Evolutionary conservation across 306 rosid genomes (phyloP), one percentile per base, ranked within the genome.

Genomic region (Pachyrhizus erosus): DNA sequence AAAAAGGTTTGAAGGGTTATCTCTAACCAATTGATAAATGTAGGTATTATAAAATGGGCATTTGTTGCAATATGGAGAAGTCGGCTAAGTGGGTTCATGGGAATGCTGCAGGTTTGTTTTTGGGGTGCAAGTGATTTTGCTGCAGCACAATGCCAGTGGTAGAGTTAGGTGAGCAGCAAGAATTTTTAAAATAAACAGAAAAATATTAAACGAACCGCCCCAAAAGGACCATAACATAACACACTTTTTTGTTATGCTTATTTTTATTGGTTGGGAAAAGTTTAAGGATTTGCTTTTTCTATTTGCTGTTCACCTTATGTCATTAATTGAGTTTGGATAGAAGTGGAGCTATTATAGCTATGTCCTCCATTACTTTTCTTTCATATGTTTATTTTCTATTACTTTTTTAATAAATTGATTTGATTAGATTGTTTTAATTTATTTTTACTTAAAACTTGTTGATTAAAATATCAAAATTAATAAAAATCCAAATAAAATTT

Each of bases 121-220:
- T 31, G 23, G 73, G 17, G 20, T 18, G 57, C 83, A 13, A 52
- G 21, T 68, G 42, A 70, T 58, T 72, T 70, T 77, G 79, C 65
- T 15, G 51, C 61, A 48, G 13, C 21, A 67, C 29, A 51, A 69
- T 66, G 42, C 8, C 33, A 34, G 48, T 64, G 75, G 29, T 9
- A 67, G 73, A 9, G 73, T 62, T 75, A 74, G 85, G 85, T 49
- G 46, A 81, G 71, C 4, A 1, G 31, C 64, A 0, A 49, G 31
- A 21, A 0, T 73, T 31, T 73, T 51, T 51, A 5, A 46, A 72
- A 48, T 46, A 27, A n/a, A 15, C 26, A 27, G 1, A 24, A 70
- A 24, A 46, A 7, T 45, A 7, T 27, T 27, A 72, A 72, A n/a
- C 0, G 1, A 40, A 39, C 73, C 51, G 27, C 20, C 8, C 31